Percentiles rank a stretch among this genome's conserved stretches.
phyloP scores from a whole-genome alignment of 768 basidiomycete species.

The Leccinellum luteum region DNA sequence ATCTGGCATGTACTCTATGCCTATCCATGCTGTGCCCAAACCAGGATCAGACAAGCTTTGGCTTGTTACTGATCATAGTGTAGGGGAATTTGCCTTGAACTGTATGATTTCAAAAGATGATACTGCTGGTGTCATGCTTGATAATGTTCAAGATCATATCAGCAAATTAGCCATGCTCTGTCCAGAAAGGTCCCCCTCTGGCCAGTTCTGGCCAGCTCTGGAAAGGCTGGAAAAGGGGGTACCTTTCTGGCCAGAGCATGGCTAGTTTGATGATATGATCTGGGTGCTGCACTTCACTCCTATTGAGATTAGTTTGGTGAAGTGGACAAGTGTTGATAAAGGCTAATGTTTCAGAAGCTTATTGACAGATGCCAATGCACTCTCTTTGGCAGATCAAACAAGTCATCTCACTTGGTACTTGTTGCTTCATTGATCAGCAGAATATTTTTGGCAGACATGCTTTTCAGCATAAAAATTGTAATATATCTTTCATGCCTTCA shows the following conservation, averaged over 20 bases:
- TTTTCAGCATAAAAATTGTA: too few relatives aligned
- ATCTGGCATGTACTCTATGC: constrained; percentile 34
- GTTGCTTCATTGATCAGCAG: constrained; percentile 18
- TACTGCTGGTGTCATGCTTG: constrained; percentile 3
- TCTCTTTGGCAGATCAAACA: constrained; percentile 42
- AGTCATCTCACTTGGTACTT: constrained; percentile 19
- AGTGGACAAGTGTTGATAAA: constrained; percentile 21
- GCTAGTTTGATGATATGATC: too few relatives aligned
- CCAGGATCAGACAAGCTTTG: constrained; percentile 37
- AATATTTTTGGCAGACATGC: constrained; percentile 27
- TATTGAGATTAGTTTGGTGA: not conserved
- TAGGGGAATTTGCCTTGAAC: constrained; percentile 36
- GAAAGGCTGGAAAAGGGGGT: too few relatives aligned
- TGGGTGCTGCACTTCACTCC: constrained; percentile 8
- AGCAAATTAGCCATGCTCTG: too few relatives aligned
- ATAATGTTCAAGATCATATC: not conserved
- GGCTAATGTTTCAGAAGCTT: constrained; percentile 38
- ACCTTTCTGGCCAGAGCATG: too few relatives aligned
- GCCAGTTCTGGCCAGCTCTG: too few relatives aligned
- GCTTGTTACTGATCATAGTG: constrained; percentile 40
- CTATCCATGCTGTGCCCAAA: constrained; percentile 41
- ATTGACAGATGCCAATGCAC: constrained; percentile 36
- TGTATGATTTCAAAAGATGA: constrained; percentile 22
- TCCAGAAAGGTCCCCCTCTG: too few relatives aligned
- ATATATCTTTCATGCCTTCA: constrained; percentile 31